These are phyloP conservation scores for Candida glucosophila DNA, from an alignment of 1,139 yeast genomes.

Conservation along the genomic window DNA sequence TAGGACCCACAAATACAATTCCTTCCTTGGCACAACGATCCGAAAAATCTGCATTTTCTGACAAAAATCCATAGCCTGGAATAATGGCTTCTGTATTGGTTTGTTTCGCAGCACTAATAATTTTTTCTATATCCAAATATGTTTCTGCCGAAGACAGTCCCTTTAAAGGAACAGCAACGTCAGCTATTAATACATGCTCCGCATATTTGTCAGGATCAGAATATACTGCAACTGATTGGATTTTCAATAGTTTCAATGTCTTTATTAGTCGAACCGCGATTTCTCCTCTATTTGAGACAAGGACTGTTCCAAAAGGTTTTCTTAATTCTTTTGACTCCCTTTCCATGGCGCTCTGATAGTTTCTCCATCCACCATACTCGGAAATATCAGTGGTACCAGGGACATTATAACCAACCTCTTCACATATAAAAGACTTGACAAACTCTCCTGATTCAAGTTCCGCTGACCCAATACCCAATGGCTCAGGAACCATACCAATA, in stretches of 20 bases:
- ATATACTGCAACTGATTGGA: conserved; percentile 77
- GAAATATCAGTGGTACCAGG: conserved; percentile 76
- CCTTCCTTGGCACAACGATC: conserved; percentile 79
- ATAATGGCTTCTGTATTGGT: conserved; percentile 86
- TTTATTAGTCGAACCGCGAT: conserved; percentile 90
- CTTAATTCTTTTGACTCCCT: conserved; percentile 8
- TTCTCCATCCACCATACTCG: conserved; percentile 79
- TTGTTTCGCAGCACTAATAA: conserved; percentile 73
- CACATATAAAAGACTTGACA: conserved; percentile 92
- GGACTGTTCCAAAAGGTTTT: conserved; percentile 74
- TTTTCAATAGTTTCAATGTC: conserved; percentile 72
- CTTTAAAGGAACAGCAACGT: conserved; percentile 66
- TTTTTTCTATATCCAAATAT: conserved; percentile 76
- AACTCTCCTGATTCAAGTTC: conserved; percentile 72
- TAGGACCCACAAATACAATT: conserved; percentile 88
- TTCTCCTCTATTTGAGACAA: conserved; percentile 96
- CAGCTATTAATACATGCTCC: conserved; percentile 77
- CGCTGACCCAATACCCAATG: conserved; percentile 89
- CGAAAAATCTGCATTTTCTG: conserved; percentile 94
- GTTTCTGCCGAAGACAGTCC: conserved; percentile 88
- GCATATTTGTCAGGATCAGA: conserved; percentile 88
- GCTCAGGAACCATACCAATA: conserved; percentile 83
- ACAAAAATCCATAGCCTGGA: conserved; percentile 94
- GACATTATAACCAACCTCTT: conserved; percentile 69
- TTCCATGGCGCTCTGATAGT: conserved; percentile 41